Base-by-base conservation (phyloP, 371 early-diverging fungal genomes). In the Funneliformis caledonium region DNA sequence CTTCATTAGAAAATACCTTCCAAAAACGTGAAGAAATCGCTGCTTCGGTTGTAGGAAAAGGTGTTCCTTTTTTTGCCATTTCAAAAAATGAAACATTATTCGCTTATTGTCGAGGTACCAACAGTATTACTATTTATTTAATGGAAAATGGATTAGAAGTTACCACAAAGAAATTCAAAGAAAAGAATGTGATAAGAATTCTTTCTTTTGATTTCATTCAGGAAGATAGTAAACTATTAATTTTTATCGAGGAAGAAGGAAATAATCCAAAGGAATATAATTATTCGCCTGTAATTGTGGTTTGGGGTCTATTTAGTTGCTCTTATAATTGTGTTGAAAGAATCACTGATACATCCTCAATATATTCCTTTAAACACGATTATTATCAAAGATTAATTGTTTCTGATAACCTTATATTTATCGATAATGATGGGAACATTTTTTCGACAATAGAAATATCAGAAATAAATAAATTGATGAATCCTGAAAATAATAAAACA, bases 131-230 rank as follows among this genome's bases (percentile, higher is more conserved):
- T 6, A 22, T 77, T 47, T 77, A 65, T 33, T 77, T 77, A 26
- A 48, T 77, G 31, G 77, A 77, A 77, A 77, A 77, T 50, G 65
- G 67, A 2, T 77, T 77, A 48, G 77, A 77, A 50, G 33, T 77
- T 50, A 50, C 43, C 2, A 77, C 77, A 19, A 48, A 77, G 3
- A 47, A 48, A 12, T 77, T 64, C 16, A 19, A 42, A 19, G 69
- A 65, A 14, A 65, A 19, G 19, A 31, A 73, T 64, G 9, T 64
- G 26, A 26, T 26, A 26, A 14, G 26, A 73, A 56, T 73, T 31
- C 9, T 33, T 11, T 14, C 16, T 26, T 19, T 73, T 31, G 50
- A 73, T 31, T 73, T 73, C 16, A 26, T 73, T 73, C 3, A 73
- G 1, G 6, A 73, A 19, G 73, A 73, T 37, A 19, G n/a, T n/a